Base-by-base conservation (phyloP, 257 asterid species). In the Hygrophila difformis region DNA sequence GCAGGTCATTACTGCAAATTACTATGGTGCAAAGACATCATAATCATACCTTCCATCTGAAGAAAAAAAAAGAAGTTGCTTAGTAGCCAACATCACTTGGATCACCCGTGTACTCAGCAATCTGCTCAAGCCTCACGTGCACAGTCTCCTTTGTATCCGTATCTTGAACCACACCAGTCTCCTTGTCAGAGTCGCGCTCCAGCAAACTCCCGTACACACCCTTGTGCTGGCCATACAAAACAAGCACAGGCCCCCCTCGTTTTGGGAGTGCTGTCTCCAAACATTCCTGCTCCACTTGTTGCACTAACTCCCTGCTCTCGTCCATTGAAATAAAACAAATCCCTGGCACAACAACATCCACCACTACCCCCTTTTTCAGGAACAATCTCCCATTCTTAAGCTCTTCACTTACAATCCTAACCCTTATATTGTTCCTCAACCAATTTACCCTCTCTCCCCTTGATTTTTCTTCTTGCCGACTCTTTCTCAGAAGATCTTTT, bases 21-120 rank as follows among this genome's bases (percentile, higher is more conserved):
- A n/a, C n/a, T n/a, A n/a, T n/a, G n/a, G n/a, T n/a, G n/a, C n/a
- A n/a, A n/a, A n/a, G n/a, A n/a, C n/a, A n/a, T n/a, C n/a, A n/a
- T n/a, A n/a, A n/a, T n/a, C n/a, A n/a, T n/a, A n/a, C n/a, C n/a
- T n/a, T n/a, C n/a, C n/a, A n/a, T n/a, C n/a, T n/a, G n/a, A n/a
- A n/a, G n/a, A n/a, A n/a, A n/a, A n/a, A n/a, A 35, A 44, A 20
- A 14, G 31, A 37, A 22, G 41, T 35, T 12, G n/a, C 49, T 74
- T 65, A 89, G 46, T 79, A 82, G 26, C 86, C 94, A 57, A 89
- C 59, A 37, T 85, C 70, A 43, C 79, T 74, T 2, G 93, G 96
- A 67, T 89, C 98, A 17, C 98, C 98, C 0, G 70, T 60, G 62
- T 65, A 89, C 74, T 89, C 98, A 0, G 98, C 96, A 54, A 89